Conservation (phyloP, 192 early-diverging fungal species). For the Backusella tuberculispora region DNA sequence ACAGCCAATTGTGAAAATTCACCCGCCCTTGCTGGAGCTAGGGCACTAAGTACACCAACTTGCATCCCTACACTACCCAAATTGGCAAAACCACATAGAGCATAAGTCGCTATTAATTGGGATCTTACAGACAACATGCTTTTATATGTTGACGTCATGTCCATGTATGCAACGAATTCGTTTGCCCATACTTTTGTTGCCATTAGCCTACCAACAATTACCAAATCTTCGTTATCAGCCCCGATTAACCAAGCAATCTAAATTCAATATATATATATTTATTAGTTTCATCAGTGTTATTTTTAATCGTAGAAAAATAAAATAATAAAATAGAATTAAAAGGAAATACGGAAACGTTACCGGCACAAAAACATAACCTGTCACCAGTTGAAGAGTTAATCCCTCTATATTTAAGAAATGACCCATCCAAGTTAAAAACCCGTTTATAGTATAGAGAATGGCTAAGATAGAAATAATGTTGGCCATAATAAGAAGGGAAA, state of each 20-base stretch:
- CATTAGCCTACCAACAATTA: constrained; percentile 69
- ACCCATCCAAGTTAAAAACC: constrained; percentile 70
- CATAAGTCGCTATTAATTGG: constrained; percentile 65
- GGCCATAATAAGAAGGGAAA: constrained; percentile 75
- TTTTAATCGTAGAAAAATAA: background rate
- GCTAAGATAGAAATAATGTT: constrained; percentile 79
- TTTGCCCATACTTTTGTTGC: constrained; percentile 78
- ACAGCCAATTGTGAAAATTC: constrained; percentile 76
- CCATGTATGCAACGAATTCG: constrained; percentile 82
- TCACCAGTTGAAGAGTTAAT: constrained; percentile 67
- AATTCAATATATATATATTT: background rate
- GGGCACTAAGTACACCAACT: constrained; percentile 71
- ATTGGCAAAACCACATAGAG: constrained; percentile 88
- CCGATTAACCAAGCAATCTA: constrained; percentile 61
- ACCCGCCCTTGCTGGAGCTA: constrained; percentile 69
- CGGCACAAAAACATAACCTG: constrained; percentile 80
- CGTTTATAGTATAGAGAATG: constrained; percentile 69
- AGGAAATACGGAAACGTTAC: background rate
- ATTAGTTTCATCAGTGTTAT: background rate
- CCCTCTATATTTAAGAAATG: constrained; percentile 62
- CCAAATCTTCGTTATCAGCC: constrained; percentile 44
- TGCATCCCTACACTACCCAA: constrained; percentile 85
- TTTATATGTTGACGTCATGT: constrained; percentile 39
- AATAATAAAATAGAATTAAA: background rate
- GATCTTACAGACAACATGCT: constrained; percentile 52